Evolutionary conservation across 2,329 filamentous ascomycete species (phyloP), one percentile per base, ranked within the genome.

Genomic region (Ceratocystis papillata): DNA sequence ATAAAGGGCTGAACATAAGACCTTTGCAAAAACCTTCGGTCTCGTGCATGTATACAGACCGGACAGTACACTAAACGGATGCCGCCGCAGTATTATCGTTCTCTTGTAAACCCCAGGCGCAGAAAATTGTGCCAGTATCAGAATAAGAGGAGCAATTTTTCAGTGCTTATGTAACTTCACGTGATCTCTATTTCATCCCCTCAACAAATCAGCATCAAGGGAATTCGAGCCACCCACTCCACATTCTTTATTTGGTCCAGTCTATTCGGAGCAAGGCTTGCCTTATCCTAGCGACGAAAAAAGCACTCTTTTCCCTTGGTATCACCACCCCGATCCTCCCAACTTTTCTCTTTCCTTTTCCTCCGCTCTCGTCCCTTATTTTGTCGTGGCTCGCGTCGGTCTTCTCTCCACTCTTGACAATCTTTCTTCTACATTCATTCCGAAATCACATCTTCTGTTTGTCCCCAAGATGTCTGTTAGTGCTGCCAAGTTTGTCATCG

Each of bases 401-500:
- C 33, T 15, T 37, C 44, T 62, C 66, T 67, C 63, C 66, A 70
- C 73, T 71, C 69, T 70, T 71, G 70, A 71, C 72, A 57, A 70
- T 67, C 72, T 44, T 70, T 68, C 72, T 70, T 61, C 30, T 30
- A 41, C 30, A 70, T 41, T 50, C 28, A 28, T 63, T 66, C 66
- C 67, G 37, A 63, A 62, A 68, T 65, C 70, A 69, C 70, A 70
- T 71, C 71, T 73, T 72, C 72, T 71, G 69, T 69, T 68, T 64
- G 65, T 70, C 70, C 70, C 71, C 72, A 83, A 74, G 76, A 88
- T 90, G 87, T 87, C 86, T 76, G 83, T 84, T 74, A 84, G 87
- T 81, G 74, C 82, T 77, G 84, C 88, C 73, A 88, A 84, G 72
- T 92, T 85, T 75, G 84, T 96, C 75, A 75, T 85, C 75, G 88